Evolutionary conservation across 768 basidiomycete genomes (phyloP).

Genomic region (Albatrellus ellisii): DNA sequence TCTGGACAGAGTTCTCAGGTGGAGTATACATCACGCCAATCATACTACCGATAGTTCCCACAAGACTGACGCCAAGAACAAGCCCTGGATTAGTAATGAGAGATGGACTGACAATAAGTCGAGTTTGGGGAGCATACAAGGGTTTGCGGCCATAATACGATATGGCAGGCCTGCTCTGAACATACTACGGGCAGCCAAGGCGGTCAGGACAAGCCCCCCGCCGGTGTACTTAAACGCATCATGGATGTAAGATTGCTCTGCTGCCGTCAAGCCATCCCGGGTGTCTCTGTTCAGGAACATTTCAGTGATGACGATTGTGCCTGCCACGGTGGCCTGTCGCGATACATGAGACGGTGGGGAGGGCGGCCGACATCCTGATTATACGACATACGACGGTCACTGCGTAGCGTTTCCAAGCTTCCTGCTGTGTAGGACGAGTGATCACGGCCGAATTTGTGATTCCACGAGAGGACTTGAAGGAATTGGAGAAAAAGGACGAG

Average conservation of each 20-base stretch:
- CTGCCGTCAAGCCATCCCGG: conserved; percentile 44
- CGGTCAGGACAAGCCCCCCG: conserved; percentile 64
- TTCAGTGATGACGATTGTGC: conserved; percentile 50
- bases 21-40: conserved; percentile 69
- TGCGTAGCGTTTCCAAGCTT: conserved; percentile 36
- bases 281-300: conserved; percentile 69
- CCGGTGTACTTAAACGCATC: conserved; percentile 78
- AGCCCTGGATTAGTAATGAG: conserved; percentile 34
- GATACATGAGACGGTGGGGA: neutral
- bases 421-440: conserved; percentile 22
- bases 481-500: conserved; percentile 16
- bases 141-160: conserved; percentile 73
- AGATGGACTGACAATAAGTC: neutral
- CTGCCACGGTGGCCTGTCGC: conserved; percentile 58
- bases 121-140: conserved; percentile 35
- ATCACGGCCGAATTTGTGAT: conserved; percentile 35
- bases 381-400: conserved; percentile 35
- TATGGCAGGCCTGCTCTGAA: conserved; percentile 48
- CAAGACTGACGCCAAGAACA: conserved; percentile 71
- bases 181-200: conserved; percentile 65
- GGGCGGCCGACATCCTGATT: neutral
- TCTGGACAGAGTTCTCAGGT: conserved; percentile 63
- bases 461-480: conserved; percentile 24
- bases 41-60: conserved; percentile 75
- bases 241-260: conserved; percentile 60